These are phyloP conservation scores for Cercospora sp. DNA, from an alignment of 2,329 filamentous ascomycete genomes.

Conservation along the genomic window DNA sequence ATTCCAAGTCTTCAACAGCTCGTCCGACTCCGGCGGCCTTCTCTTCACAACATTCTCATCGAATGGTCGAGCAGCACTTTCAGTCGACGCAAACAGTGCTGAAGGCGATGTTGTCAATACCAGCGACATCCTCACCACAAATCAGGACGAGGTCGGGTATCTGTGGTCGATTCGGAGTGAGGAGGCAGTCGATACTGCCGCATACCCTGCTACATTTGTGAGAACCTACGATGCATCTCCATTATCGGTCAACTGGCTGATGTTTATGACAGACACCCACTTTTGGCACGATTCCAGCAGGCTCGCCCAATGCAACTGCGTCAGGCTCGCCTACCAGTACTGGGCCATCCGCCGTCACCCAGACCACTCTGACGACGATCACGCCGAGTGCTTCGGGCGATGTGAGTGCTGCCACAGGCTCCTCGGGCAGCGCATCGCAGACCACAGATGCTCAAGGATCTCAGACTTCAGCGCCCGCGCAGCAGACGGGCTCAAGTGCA, in stretches of 20 bases:
- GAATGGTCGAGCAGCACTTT: slow-evolving; percentile 3
- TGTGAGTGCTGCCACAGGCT: neutral
- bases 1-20: slow-evolving; percentile 13
- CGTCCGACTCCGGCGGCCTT: slow-evolving; percentile 1
- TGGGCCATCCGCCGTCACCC: neutral
- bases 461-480: neutral
- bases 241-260: neutral
- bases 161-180: slow-evolving; percentile 14
- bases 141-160: slow-evolving; percentile 5
- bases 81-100: neutral
- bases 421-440: neutral
- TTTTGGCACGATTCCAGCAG: neutral
- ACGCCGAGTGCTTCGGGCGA: neutral
- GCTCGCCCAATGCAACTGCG: neutral
- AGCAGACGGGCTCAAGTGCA: neutral
- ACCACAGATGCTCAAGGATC: neutral
- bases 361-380: neutral
- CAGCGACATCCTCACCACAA: neutral
- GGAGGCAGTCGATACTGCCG: slow-evolving; percentile 1
- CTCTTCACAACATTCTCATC: slow-evolving; percentile 11
- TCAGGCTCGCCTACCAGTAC: neutral
- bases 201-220: slow-evolving; percentile 13
- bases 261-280: neutral
- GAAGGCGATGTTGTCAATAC: slow-evolving; percentile 12
- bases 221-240: neutral